A percentile compares a stretch with the other conserved stretches of the same genome.
These are phyloP conservation scores for Camelina neglecta DNA, from an alignment of 345 rosid genomes.

Conservation along the genomic window DNA sequence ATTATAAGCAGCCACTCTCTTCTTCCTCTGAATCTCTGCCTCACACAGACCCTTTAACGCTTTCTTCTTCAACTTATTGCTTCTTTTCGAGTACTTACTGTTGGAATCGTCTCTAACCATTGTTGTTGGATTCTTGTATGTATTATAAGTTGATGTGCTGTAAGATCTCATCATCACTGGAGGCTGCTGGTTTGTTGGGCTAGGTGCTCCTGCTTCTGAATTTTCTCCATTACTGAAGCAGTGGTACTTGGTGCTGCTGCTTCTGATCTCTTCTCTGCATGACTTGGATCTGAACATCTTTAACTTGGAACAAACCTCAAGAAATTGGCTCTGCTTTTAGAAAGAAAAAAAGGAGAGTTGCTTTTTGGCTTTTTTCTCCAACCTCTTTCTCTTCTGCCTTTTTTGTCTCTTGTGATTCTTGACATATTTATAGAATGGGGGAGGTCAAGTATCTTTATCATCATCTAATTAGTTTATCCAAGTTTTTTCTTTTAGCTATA, in stretches of 20 bases:
- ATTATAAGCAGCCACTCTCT: conserved; percentile 83
- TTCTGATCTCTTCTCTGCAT: conserved; percentile 45
- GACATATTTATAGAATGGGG: conserved; percentile 35
- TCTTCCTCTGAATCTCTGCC: conserved; percentile 89
- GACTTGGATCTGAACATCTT: conserved; percentile 47
- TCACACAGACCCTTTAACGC: conserved; percentile 64
- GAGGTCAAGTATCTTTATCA: neutral
- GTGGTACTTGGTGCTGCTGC: conserved; percentile 35
- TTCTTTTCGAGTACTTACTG: conserved; percentile 27
- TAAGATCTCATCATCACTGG: conserved; percentile 44
- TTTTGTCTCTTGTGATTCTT: conserved; percentile 45
- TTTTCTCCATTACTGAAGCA: conserved; percentile 15
- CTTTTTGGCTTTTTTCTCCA: conserved; percentile 60
- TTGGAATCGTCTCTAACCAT: conserved; percentile 31
- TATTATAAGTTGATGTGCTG: conserved; percentile 43
- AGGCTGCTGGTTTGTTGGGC: conserved; percentile 31
- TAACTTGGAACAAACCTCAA: conserved; percentile 31
- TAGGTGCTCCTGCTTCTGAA: conserved; percentile 19
- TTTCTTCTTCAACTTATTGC: conserved; percentile 31
- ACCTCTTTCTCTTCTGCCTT: conserved; percentile 50
- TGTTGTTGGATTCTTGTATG: conserved; percentile 39
- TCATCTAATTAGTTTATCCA: no score
- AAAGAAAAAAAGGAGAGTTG: conserved; percentile 45
- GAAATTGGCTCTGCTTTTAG: conserved; percentile 40
- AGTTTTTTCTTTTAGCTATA: neutral